These are phyloP conservation scores for Conticribra guillardii DNA, from an alignment of 108 stramenopile genomes.

Conservation along the genomic window DNA sequence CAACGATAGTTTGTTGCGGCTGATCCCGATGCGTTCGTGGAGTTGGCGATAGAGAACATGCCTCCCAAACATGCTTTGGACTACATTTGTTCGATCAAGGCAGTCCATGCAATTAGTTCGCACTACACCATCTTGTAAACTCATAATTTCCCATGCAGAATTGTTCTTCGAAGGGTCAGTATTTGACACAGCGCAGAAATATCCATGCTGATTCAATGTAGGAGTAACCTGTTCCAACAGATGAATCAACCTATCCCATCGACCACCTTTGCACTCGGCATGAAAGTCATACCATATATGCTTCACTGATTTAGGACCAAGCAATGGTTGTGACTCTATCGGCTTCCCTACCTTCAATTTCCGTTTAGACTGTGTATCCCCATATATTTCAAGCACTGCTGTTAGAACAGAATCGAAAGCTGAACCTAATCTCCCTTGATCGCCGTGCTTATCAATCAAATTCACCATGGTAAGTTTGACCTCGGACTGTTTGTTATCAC, in stretches of 20 bases:
- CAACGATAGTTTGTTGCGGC: not conserved
- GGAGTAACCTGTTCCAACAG: conserved; percentile 77
- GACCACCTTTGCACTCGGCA: conserved; percentile 89
- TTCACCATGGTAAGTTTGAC: conserved; percentile 77
- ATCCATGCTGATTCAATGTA: conserved; percentile 64
- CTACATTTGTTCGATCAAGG: conserved; percentile 98
- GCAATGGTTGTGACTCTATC: not conserved
- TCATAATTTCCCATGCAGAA: conserved; percentile 47
- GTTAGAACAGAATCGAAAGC: conserved; percentile 77
- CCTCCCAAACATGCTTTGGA: conserved; percentile 91
- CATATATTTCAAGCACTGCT: conserved; percentile 69
- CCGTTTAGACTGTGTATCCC: not conserved
- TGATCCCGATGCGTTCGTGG: conserved; percentile 23
- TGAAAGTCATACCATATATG: conserved; percentile 98
- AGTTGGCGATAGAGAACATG: conserved; percentile 72
- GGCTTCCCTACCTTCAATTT: conserved; percentile 1
- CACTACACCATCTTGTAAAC: conserved; percentile 83
- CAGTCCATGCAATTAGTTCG: conserved; percentile 99
- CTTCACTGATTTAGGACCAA: conserved; percentile 43
- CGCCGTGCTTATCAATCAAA: conserved; percentile 93
- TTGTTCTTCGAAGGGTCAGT: not conserved
- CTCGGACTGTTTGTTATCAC: not conserved
- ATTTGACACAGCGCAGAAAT: conserved; percentile 59
- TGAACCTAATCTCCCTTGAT: conserved; percentile 87
- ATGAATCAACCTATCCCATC: conserved; percentile 84